Evolutionary conservation across 805 yeast genomes (phyloP).

Genomic region (Kodamaea lidongshanica): DNA sequence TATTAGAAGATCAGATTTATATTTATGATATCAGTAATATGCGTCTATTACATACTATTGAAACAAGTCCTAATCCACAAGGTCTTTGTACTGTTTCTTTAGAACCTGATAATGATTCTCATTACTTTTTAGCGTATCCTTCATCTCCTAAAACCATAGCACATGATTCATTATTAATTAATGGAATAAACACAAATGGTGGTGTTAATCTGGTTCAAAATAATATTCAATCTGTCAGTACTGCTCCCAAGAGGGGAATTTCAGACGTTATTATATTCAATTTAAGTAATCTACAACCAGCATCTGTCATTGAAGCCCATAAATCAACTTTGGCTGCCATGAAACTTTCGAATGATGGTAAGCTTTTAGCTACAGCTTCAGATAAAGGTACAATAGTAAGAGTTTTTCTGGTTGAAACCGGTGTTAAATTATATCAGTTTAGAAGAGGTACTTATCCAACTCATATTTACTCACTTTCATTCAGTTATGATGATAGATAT

Average conservation of each 20-base stretch:
- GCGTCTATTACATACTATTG: conserved; percentile 39
- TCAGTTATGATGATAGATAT: conserved; percentile 62
- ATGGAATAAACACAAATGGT: conserved; percentile 37
- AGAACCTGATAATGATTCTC: conserved; percentile 28
- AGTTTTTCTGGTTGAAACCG: conserved; percentile 65
- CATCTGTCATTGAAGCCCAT: conserved; percentile 83
- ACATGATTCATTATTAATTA: conserved; percentile 37
- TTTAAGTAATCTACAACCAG: conserved; percentile 62
- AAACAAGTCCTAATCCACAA: conserved; percentile 36
- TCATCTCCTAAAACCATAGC: conserved; percentile 60
- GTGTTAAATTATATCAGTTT: conserved; percentile 61
- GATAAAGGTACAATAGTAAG: conserved; percentile 85
- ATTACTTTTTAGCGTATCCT: conserved; percentile 63
- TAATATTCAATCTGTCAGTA: conserved; percentile 36
- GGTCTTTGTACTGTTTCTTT: conserved; percentile 60
- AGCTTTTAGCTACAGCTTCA: conserved; percentile 81
- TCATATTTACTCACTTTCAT: conserved; percentile 65
- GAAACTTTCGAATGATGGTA: conserved; percentile 68
- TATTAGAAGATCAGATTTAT: conserved; percentile 40
- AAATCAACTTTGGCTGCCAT: conserved; percentile 66
- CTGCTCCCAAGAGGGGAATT: conserved; percentile 36
- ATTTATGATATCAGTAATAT: conserved; percentile 37
- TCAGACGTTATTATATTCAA: conserved; percentile 81
- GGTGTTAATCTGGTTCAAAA: conserved; percentile 35
- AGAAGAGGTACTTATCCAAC: conserved; percentile 86